Conservation (phyloP, 805 yeast genomes). For the Metschnikowia orientalis region DNA sequence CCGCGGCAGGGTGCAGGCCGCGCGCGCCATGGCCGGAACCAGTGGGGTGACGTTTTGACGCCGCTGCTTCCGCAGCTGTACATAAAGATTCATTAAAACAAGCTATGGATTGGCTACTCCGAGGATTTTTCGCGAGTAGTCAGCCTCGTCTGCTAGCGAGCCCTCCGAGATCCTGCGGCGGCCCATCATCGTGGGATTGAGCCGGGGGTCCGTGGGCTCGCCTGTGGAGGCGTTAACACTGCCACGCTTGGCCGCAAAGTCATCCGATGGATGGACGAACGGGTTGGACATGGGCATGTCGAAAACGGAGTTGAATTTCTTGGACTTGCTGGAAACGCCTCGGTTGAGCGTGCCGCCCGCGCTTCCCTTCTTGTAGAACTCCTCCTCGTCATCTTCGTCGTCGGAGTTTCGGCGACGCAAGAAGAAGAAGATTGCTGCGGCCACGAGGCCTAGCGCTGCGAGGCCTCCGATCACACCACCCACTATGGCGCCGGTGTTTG, state of each 20-base stretch:
- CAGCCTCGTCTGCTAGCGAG: conserved; percentile 80
- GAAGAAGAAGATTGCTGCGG: conserved; percentile 26
- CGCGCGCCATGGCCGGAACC: background rate
- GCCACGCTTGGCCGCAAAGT: conserved; percentile 23
- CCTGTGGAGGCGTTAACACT: conserved; percentile 14
- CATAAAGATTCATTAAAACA: conserved; percentile 2
- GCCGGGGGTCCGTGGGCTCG: conserved; percentile 49
- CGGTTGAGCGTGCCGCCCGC: conserved; percentile 22
- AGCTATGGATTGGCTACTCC: conserved; percentile 76
- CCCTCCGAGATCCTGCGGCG: conserved; percentile 83
- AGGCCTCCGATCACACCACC: conserved; percentile 46
- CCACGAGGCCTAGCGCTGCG: conserved; percentile 27
- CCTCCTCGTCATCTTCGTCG: conserved; percentile 47
- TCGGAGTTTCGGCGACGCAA: conserved; percentile 40
- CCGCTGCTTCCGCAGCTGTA: background rate
- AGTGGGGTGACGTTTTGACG: too few species aligned
- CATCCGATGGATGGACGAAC: conserved; percentile 57
- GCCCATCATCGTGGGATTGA: conserved; percentile 75
- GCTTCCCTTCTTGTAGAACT: conserved; percentile 28
- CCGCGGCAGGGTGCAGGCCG: background rate
- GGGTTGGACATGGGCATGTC: conserved; percentile 51
- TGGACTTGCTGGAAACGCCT: conserved; percentile 20
- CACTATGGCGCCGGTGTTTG: conserved; percentile 37
- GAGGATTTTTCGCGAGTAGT: conserved; percentile 72
- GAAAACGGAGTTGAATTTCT: conserved; percentile 32